Evolutionary conservation across 257 asterid species (phyloP).

Genomic region (Rehmannia glutinosa): DNA sequence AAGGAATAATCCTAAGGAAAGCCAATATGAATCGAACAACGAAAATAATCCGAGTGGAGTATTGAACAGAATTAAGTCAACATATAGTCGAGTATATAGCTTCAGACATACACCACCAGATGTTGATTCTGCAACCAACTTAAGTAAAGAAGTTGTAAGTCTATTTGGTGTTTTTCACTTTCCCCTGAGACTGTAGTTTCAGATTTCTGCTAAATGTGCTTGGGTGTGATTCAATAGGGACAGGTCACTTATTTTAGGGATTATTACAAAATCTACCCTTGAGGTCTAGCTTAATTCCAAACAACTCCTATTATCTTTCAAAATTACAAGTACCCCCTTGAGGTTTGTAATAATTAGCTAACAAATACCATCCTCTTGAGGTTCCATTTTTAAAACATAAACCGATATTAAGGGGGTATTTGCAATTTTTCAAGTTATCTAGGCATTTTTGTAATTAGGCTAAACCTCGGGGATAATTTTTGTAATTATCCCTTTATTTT

Average conservation of each 20-base stretch:
- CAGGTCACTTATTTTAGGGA: neutral
- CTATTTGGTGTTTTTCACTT: no score
- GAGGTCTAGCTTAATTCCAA: no score
- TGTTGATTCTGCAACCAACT: constrained; percentile 31
- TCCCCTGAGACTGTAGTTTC: no score
- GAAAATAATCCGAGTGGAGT: constrained; percentile 44
- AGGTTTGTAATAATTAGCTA: no score
- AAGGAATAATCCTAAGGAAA: constrained; percentile 36
- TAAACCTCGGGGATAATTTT: neutral
- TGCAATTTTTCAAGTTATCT: no score
- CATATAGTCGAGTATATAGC: constrained; percentile 78
- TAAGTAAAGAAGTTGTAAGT: constrained; percentile 49
- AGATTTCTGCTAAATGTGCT: constrained; percentile 1
- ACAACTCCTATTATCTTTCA: no score
- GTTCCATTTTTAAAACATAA: no score
- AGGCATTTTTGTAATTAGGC: no score
- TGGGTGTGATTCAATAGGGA: neutral
- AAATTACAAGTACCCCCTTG: no score
- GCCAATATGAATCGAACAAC: constrained; percentile 21
- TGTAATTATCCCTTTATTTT: neutral
- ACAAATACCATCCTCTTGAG: no score
- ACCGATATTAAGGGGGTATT: no score
- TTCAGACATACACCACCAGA: constrained; percentile 39
- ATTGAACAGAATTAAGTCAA: constrained; percentile 63
- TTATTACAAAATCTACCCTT: no score